Base-by-base conservation (phyloP, 2,329 filamentous ascomycete species). In the Diplocarpon mali region DNA sequence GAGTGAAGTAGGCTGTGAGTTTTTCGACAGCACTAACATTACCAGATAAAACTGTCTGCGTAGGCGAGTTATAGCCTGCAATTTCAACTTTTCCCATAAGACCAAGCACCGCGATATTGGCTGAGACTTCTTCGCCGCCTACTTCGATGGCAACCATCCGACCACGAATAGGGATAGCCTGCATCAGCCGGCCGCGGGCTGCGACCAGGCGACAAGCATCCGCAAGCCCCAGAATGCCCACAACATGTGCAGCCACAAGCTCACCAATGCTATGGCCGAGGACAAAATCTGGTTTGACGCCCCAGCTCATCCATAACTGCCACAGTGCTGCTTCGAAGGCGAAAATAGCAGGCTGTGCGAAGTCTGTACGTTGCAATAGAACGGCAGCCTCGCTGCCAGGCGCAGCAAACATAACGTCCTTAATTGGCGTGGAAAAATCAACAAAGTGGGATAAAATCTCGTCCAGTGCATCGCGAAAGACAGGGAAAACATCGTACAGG, bases 31-130 rank as follows among this genome's bases (percentile, higher is more conserved):
- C 66, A 29, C 72, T 69, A 31, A 67, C 65, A 17, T 70, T 69
- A 11, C 75, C 65, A 49, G 75, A 76, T n/a, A 92, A 68, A 1
- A 92, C 85, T 8, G 80, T 88, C 59, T 86, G 83, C 40, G 76
- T 69, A 0, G 80, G 79, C 0, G 81, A 78, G 54, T 93, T 93
- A 60, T 87, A 73, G 66, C 86, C 92, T 13, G 85, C 81, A 44
- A 70, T 60, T 5, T 61, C 29, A 24, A 12, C 35, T 29, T 61
- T 64, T 54, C 28, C 29, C 3, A 14, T 9, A 12, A 32, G 11
- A 14, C 30, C 30, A 12, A 32, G 30, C 27, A 68, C 67, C 4
- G 20, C 16, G n/a, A 13, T 29, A 3, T 70, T 66, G 20, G 76
- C 69, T 35, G 57, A 65, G 38, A 61, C 50, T 37, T 53, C 32